Evolutionary conservation across 2,329 filamentous ascomycete genomes (phyloP).

Genomic region (Monosporascus sp.): DNA sequence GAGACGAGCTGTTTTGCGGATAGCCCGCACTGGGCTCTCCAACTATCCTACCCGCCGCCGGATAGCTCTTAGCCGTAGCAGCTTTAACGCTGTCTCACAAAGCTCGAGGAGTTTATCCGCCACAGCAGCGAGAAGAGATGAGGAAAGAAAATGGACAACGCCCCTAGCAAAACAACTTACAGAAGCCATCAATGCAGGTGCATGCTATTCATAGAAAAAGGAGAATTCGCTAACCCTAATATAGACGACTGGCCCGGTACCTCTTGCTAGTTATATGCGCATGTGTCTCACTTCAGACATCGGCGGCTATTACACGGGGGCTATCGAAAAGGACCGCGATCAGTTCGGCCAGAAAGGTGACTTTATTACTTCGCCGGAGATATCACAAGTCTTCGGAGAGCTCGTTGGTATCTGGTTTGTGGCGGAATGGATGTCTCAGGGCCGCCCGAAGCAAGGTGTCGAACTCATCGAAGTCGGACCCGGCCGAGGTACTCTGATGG

Average conservation of each 20-base stretch:
- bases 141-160: conserved; percentile 75
- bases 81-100: conserved; percentile 8
- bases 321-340: conserved; percentile 62
- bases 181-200: conserved; percentile 73
- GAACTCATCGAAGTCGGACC: conserved; percentile 93
- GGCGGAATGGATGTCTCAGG: conserved; percentile 93
- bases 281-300: conserved; percentile 91
- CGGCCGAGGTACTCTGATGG: conserved; percentile 92
- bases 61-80: conserved; percentile 5
- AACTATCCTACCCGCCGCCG: conserved; percentile 9
- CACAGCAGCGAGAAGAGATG: conserved; percentile 21
- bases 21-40: conserved; percentile 18
- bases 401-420: conserved; percentile 92
- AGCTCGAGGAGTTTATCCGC: conserved; percentile 21
- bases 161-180: conserved; percentile 82
- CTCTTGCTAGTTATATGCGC: conserved; percentile 93
- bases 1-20: conserved; percentile 16
- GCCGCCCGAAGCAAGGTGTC: conserved; percentile 64
- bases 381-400: conserved; percentile 95
- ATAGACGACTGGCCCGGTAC: conserved; percentile 75
- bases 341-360: conserved; percentile 92
- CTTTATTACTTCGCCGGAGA: conserved; percentile 95
- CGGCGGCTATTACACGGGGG: conserved; percentile 88
- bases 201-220: neutral
- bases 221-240: conserved; percentile 13